Conservation (phyloP, 495 filamentous ascomycete genomes). For the Podospora bellae-mahoneyi region DNA sequence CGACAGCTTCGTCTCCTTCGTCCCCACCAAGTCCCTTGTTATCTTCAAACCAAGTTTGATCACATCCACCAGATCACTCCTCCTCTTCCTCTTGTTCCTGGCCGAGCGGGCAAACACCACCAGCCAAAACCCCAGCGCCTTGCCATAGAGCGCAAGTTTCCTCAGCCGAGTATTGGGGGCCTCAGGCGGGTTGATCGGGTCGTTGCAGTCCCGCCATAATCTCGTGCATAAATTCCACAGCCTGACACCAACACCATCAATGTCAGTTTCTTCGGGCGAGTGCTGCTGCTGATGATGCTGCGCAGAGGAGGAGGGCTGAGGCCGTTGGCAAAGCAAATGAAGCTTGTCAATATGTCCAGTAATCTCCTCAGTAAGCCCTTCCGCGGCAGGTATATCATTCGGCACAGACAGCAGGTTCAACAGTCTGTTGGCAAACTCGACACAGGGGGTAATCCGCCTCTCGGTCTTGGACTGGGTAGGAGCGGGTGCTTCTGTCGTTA, state of each 20-base stretch:
- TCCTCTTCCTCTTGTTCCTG: slow-evolving; percentile 12
- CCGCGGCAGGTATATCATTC: slow-evolving; percentile 20
- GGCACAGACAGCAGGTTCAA: slow-evolving; percentile 25
- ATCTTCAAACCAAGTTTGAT: slow-evolving; percentile 66
- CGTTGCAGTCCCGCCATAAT: slow-evolving; percentile 35
- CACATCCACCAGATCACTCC: slow-evolving; percentile 45
- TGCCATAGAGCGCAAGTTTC: slow-evolving; percentile 42
- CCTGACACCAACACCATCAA: slow-evolving; percentile 52
- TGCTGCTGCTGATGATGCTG: not conserved
- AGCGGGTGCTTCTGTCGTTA: not conserved
- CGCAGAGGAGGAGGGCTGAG: not conserved
- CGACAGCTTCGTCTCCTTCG: slow-evolving; percentile 53
- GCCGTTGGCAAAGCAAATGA: slow-evolving; percentile 22
- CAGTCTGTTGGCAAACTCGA: slow-evolving; percentile 26
- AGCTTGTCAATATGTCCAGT: slow-evolving; percentile 35
- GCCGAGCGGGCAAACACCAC: slow-evolving; percentile 53
- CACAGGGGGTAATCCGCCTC: not conserved
- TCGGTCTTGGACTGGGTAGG: not conserved
- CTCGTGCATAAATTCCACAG: slow-evolving; percentile 69
- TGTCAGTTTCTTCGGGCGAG: slow-evolving; percentile 32
- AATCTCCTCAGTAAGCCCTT: slow-evolving; percentile 38
- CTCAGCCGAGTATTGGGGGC: slow-evolving; percentile 8
- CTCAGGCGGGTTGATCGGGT: not conserved
- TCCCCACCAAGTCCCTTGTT: slow-evolving; percentile 33
- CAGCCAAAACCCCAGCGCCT: slow-evolving; percentile 67